Conservation (phyloP, 495 filamentous ascomycete genomes). For the Podospora tetraspora region DNA sequence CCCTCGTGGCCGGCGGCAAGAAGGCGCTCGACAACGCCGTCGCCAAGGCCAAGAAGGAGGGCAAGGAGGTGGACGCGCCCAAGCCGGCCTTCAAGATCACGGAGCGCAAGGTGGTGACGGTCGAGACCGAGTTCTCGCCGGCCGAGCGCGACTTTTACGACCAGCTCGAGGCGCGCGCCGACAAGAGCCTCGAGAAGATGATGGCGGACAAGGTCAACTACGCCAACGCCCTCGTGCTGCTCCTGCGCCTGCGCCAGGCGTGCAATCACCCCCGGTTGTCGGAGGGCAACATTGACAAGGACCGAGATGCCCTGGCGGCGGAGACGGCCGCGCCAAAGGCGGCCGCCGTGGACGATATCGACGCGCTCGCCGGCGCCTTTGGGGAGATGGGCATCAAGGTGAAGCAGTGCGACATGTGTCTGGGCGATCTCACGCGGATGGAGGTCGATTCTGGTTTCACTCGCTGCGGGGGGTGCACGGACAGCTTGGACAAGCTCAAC, state of each 20-base stretch:
- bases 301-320: conserved; percentile 74
- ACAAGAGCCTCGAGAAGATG: conserved; percentile 81
- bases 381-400: conserved; percentile 73
- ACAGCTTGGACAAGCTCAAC: conserved; percentile 33
- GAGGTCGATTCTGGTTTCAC: conserved; percentile 55
- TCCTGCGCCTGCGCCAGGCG: conserved; percentile 82
- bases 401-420: conserved; percentile 86
- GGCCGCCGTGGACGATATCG: conserved; percentile 53
- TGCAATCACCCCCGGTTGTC: conserved; percentile 92
- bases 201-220: conserved; percentile 58
- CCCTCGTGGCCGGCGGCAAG: conserved; percentile 65
- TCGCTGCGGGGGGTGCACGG: conserved; percentile 30
- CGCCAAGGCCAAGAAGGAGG: conserved; percentile 43
- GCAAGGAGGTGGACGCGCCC: conserved; percentile 36
- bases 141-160: conserved; percentile 82
- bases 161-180: conserved; percentile 73
- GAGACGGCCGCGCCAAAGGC: conserved; percentile 49
- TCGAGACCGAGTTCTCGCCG: conserved; percentile 71
- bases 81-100: conserved; percentile 75
- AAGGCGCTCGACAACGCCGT: conserved; percentile 39
- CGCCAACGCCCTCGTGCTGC: conserved; percentile 69
- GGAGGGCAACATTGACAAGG: conserved; percentile 74
- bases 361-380: conserved; percentile 79
- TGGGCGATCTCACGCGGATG: conserved; percentile 57
- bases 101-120: conserved; percentile 75